Evolutionary conservation across 2,329 filamentous ascomycete species (phyloP), one percentile per base, ranked within the genome.

Genomic region (Aspergillus sp.): DNA sequence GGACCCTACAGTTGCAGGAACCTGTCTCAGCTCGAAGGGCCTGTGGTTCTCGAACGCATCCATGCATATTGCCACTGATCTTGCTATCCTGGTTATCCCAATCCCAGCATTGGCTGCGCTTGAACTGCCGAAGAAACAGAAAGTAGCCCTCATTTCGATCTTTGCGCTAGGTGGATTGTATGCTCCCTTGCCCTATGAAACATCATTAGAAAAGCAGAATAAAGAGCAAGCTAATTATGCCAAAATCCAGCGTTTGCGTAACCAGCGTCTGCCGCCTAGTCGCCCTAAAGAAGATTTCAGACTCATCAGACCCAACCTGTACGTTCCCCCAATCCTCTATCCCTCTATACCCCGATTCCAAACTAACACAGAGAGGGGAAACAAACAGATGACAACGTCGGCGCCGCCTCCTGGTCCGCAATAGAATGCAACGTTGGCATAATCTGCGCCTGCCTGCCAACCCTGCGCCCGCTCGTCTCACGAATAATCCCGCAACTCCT

Each of bases 1-100:
- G 73, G 59, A 74, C 41, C 55, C 62, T 9, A 49, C 56, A 0
- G 57, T 72, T 8, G 37, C 53, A 9, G 72, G 73, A 4, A 67
- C 62, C 55, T 81, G 79, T 59, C 52, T 79, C 43, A 67, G 66
- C 27, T 70, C 74, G 31, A 69, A 76, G 19, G 68, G 64, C 0
- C 71, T 81, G 39, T 80, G 78, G 78, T 70, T 75, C 57, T 77
- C 75, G 2, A 79, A 78, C 35, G 77, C 78, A 0, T 69, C 68
- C 12, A 71, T 79, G 64, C 75, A 79, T 54, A 80, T 81, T 21
- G 58, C 70, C 4, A 76, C 79, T 4, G 79, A 81, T 58, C 62
- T 81, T 17, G 67, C 70, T 1, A 74, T 80, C 14, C 62, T 81
- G 6, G 50, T 76, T n/a, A 70, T 81, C 27, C 79, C 79, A 0